A percentile compares a stretch with the other conserved stretches of the same genome.
Conservation (phyloP, 108 stramenopile species). For the Ochromonas danica region DNA sequence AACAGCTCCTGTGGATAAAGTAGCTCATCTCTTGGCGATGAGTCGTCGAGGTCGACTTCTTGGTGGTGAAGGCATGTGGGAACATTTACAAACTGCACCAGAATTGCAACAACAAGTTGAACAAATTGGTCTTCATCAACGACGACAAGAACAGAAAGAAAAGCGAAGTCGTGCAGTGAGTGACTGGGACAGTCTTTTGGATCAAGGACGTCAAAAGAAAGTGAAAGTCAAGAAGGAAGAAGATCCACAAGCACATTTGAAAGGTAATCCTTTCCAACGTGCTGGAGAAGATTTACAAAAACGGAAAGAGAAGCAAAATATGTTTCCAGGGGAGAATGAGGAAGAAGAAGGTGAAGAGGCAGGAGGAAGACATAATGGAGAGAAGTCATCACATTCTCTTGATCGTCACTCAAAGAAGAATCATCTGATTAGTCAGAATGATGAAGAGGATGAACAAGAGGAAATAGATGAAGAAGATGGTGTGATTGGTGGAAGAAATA, state of each 20-base stretch:
- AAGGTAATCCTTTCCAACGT: too few relatives aligned
- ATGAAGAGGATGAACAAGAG: too few relatives aligned
- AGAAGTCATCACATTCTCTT: too few relatives aligned
- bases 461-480: too few relatives aligned
- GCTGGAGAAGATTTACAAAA: too few relatives aligned
- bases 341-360: too few relatives aligned
- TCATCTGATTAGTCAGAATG: too few relatives aligned
- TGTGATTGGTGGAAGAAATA: too few relatives aligned
- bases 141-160: conserved; percentile 13
- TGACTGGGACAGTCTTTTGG: conserved; percentile 1
- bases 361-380: too few relatives aligned
- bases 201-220: neutral
- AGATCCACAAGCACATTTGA: neutral
- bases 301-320: too few relatives aligned
- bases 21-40: neutral
- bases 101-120: neutral
- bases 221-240: conserved; percentile 19
- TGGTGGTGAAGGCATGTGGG: conserved; percentile 33
- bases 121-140: neutral
- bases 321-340: too few relatives aligned
- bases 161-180: neutral
- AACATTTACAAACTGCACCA: neutral
- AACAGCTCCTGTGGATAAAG: neutral
- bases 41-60: neutral
- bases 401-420: too few relatives aligned